These are phyloP conservation scores for Alternaria gaisen DNA, from an alignment of 2,329 filamentous ascomycete genomes.

Conservation along the genomic window DNA sequence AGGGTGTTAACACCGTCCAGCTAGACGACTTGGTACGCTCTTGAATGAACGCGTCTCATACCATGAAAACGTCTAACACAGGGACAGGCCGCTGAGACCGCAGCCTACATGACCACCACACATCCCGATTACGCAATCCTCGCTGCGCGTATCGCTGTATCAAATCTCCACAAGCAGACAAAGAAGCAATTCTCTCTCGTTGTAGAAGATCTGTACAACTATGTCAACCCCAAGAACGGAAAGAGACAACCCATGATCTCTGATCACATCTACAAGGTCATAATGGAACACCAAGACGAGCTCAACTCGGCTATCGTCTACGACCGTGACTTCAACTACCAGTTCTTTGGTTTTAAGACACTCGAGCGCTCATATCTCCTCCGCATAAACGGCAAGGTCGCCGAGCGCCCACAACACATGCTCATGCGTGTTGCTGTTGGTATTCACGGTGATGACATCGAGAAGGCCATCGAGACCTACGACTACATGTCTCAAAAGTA, in stretches of 20 bases:
- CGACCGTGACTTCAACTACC: conserved; percentile 99
- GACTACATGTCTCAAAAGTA: conserved; percentile 99
- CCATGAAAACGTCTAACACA: conserved; percentile 24
- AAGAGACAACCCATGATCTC: conserved; percentile 93
- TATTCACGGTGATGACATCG: conserved; percentile 93
- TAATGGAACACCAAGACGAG: conserved; percentile 96
- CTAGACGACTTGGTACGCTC: conserved; percentile 89
- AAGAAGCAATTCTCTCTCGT: conserved; percentile 99
- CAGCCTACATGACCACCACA: conserved; percentile 99
- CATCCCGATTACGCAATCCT: conserved; percentile 99
- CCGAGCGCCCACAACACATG: conserved; percentile 98
- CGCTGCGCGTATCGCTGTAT: conserved; percentile 96
- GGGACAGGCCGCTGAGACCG: conserved; percentile 90
- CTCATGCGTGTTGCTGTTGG: conserved; percentile 99
- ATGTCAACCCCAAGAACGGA: conserved; percentile 92
- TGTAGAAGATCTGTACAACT: conserved; percentile 91
- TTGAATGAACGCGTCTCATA: conserved; percentile 17
- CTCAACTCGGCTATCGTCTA: conserved; percentile 99
- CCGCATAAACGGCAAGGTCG: conserved; percentile 93
- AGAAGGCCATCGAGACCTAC: conserved; percentile 96
- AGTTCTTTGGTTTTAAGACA: conserved; percentile 99
- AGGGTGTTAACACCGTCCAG: conserved; percentile 95
- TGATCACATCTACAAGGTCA: conserved; percentile 84
- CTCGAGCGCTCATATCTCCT: conserved; percentile 97
- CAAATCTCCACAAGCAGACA: conserved; percentile 99